Evolutionary conservation across 805 yeast species (phyloP).

Genomic region (Brettanomyces nanus): DNA sequence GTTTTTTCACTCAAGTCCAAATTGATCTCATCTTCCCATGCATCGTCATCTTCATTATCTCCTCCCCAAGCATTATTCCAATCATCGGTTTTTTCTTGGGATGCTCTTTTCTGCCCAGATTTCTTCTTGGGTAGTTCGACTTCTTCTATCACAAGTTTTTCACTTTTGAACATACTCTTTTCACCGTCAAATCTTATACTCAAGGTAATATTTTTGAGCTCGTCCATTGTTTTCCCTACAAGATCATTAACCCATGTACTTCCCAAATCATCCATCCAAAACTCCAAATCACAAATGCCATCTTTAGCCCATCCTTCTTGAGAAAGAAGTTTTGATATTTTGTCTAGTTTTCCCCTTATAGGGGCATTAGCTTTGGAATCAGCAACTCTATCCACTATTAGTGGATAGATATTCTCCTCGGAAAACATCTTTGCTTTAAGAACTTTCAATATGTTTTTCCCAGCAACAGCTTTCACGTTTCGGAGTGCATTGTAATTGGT

Average conservation of each 20-base stretch:
- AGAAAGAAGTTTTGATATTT: slow-evolving; percentile 16
- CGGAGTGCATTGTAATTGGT: slow-evolving; percentile 9
- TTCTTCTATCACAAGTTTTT: background rate
- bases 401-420: slow-evolving; percentile 17
- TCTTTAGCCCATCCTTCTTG: slow-evolving; percentile 23
- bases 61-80: slow-evolving; percentile 17
- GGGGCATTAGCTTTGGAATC: slow-evolving; percentile 1
- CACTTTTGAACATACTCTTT: background rate
- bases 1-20: slow-evolving; percentile 3
- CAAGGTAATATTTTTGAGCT: slow-evolving; percentile 16
- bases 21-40: slow-evolving; percentile 5
- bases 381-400: slow-evolving; percentile 15
- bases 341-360: slow-evolving; percentile 9
- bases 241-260: slow-evolving; percentile 22
- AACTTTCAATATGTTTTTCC: slow-evolving; percentile 14
- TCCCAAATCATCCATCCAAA: slow-evolving; percentile 26
- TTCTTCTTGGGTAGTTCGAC: background rate
- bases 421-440: slow-evolving; percentile 18
- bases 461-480: slow-evolving; percentile 11
- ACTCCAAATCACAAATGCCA: slow-evolving; percentile 25
- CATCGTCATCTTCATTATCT: slow-evolving; percentile 14
- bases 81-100: slow-evolving; percentile 7
- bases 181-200: slow-evolving; percentile 9
- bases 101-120: background rate
- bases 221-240: slow-evolving; percentile 19